Base-by-base conservation (phyloP, 345 rosid species). In the Reutealis trisperma region DNA sequence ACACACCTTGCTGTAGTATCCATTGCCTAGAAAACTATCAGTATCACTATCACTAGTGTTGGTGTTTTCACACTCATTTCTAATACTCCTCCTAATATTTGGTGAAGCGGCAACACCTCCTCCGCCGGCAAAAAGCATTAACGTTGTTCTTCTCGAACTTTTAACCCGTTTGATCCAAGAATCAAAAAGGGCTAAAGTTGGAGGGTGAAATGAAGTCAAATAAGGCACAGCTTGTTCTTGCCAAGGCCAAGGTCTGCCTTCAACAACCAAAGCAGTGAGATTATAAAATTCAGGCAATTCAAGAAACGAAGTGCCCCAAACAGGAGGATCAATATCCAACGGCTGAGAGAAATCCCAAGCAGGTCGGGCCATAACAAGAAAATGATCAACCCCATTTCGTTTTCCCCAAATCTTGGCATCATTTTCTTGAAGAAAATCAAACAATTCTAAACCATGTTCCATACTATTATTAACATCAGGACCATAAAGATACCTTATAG, bases 271-370 rank as follows among this genome's bases (percentile, higher is more conserved):
- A 65, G 88, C 90, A 18, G 97, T 93, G 3, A 96, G 78, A 71
- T 93, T 96, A 72, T 81, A 91, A 57, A 90, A 92, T 87, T 96
- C 90, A 0, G 88, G 90, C n/a, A 92, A 77, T 73, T 92, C 96
- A 16, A 95, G 84, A 74, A 95, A 92, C 2, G 98, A 95, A 16
- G 98, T 95, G 0, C 99, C 99, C 99, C 99, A 93, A 4, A 92
- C 47, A 0, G 97, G 97, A 13, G 94, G 97, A 77, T 95, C 96
- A 71, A 63, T 79, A 72, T 87, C 75, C 69, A 85, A 74, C 16
- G 93, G 83, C 82, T 93, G 97, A 0, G 98, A 93, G 83, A 95
- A 95, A 80, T 92, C 99, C 98, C 94, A 96, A 66, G 97, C 98
- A 45, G 98, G 98, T 11, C 98, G 84, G 6, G 99, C 89, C 93